Base-by-base conservation (phyloP, 352 stramenopile genomes). In the Globisporangium takayamanum region DNA sequence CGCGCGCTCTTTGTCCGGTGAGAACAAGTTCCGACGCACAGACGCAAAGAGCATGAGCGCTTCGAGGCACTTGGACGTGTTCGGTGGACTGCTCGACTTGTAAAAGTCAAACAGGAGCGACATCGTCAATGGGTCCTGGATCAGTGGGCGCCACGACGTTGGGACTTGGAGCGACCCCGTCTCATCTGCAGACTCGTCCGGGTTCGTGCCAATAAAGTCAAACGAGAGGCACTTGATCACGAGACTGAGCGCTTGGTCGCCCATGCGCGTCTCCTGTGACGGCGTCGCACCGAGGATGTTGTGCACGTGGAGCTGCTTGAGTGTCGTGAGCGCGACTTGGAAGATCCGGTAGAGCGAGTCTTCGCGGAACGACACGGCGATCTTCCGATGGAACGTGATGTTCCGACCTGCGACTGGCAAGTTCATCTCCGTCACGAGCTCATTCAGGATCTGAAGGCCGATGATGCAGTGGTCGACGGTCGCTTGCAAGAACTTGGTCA, bases 171-270 rank as follows among this genome's bases (percentile, higher is more conserved):
- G 91, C 7, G 97, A 98, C 5, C 96, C 96, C 15, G 98, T 95
- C 57, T 99, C 96, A 59, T 99, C 96, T 0, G 94, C 92, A 0
- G 92, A 98, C 73, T 99, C 96, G 64, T 99, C 96, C 14, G 96
- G 93, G 72, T 99, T 99, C 8, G 96, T 99, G 39, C 97, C 97
- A 59, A 99, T 99, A 72, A 99, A 99, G 71, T 99, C 97, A 78
- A 99, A 99, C 12, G 89, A 98, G 28, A 99, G 70, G 73, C 95
- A 99, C 60, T 97, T 94, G 55, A 97, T 96, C 22, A 85, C 79
- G 36, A 99, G 76, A 25, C 81, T 73, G 14, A 99, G 76, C 25
- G 94, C 87, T 53, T 97, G 91, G 67, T 98, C 91, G 20, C 89
- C 88, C 67, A 99, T 88, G 15, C 88, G 84, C n/a, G 76, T 68